phyloP scores from a whole-genome alignment of 768 basidiomycete genomes.

The Mycena vulgaris region DNA sequence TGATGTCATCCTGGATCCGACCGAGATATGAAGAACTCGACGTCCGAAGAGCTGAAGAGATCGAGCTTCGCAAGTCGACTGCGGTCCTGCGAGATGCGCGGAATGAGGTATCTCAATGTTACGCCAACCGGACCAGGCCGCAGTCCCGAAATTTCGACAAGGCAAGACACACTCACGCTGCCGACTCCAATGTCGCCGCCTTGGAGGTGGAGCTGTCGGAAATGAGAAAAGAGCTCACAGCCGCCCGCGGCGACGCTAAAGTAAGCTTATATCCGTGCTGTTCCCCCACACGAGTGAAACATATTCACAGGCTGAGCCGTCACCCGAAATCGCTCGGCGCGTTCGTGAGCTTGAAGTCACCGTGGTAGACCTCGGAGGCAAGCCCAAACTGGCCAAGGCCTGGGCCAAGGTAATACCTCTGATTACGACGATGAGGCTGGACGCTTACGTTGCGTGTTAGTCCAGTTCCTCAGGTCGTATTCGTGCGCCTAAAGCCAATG shows the following conservation, averaged over 20 bases:
- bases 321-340: not conserved
- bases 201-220: constrained; percentile 6
- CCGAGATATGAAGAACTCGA: constrained; percentile 3
- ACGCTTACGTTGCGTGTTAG: not conserved
- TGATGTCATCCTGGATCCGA: not conserved
- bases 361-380: not conserved
- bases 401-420: constrained; percentile 1
- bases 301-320: not conserved
- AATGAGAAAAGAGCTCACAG: not conserved
- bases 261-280: not conserved
- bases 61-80: not conserved
- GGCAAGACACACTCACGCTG: not conserved
- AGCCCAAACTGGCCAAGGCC: constrained; percentile 6
- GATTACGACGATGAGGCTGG: not conserved
- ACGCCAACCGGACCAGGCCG: not conserved
- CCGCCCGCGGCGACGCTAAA: constrained; percentile 14
- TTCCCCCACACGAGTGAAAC: not conserved
- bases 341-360: constrained; percentile 2
- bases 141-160: constrained; percentile 3
- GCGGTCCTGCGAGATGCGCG: not conserved
- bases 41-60: constrained; percentile 5
- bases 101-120: not conserved
- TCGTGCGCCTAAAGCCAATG: not conserved
- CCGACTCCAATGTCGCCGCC: constrained; percentile 7
- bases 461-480: constrained; percentile 1